Conservation (phyloP, 2,329 filamentous ascomycete species). For the Aureobasidium subglaciale region DNA sequence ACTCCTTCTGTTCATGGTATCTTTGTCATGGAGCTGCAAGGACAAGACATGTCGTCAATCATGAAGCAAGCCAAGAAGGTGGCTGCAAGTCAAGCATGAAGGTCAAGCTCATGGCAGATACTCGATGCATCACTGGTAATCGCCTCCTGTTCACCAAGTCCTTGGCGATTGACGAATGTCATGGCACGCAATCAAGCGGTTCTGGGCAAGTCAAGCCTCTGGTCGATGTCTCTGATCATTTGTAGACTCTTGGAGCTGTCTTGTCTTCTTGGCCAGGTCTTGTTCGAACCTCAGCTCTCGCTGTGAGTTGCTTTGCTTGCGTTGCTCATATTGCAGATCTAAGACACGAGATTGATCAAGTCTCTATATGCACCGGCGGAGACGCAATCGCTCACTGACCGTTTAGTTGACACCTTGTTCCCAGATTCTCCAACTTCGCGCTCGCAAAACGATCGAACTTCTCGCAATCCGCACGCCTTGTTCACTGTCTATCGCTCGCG, state of each 20-base stretch:
- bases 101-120: background rate
- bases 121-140: background rate
- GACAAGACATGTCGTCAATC: constrained; percentile 1
- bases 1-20: background rate
- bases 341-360: too few species aligned
- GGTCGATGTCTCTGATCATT: background rate
- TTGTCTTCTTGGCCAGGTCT: background rate
- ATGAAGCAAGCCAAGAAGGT: constrained; percentile 6
- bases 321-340: too few species aligned
- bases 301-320: too few species aligned
- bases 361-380: too few species aligned
- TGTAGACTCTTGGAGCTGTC: background rate
- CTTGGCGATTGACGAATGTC: background rate
- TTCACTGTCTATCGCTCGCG: too few species aligned
- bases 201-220: constrained; percentile 4
- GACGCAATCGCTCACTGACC: too few species aligned
- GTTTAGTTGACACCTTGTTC: too few species aligned
- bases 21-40: background rate
- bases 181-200: background rate
- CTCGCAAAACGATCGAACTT: too few species aligned
- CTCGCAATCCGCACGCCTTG: too few species aligned
- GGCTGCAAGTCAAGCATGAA: constrained; percentile 4
- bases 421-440: too few species aligned
- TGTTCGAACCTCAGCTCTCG: background rate
- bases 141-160: background rate